Percentiles rank a stretch among this genome's conserved stretches.
Conservation (phyloP, 202 grass and related monocot species). For the Schoenoplectus tabernaemontani region DNA sequence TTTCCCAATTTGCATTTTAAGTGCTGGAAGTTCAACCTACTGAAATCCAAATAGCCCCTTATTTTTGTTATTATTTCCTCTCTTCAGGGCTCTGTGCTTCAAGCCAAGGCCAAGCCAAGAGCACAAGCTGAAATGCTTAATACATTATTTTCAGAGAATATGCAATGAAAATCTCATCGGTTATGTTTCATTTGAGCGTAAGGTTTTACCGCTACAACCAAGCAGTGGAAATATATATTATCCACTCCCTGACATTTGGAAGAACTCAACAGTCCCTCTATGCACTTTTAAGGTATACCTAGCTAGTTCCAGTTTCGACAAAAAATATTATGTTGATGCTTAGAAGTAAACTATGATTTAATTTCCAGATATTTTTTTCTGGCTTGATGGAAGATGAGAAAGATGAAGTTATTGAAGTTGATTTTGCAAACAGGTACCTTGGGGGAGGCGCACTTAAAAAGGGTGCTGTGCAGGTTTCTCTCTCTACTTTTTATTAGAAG, state of each 20-base stretch:
- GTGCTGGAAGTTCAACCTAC: background rate
- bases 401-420: conserved; percentile 64
- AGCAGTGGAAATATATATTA: background rate
- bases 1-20: background rate
- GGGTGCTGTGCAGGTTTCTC: conserved; percentile 74
- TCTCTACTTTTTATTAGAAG: background rate
- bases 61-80: background rate
- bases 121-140: conserved; percentile 74
- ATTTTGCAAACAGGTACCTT: conserved; percentile 85
- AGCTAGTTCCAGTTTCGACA: background rate
- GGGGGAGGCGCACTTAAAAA: conserved; percentile 75
- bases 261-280: conserved; percentile 9
- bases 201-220: conserved; percentile 34
- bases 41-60: background rate
- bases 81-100: background rate
- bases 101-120: conserved; percentile 49
- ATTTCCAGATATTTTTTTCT: conserved; percentile 57
- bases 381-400: conserved; percentile 89
- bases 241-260: conserved; percentile 25
- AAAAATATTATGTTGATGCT: background rate
- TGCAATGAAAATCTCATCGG: conserved; percentile 33
- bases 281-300: conserved; percentile 9
- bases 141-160: conserved; percentile 90
- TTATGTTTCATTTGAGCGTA: conserved; percentile 76
- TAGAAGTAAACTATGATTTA: conserved; percentile 3